Evolutionary conservation across 2,329 filamentous ascomycete species (phyloP).

Genomic region (Chaetoscypha palmicola): DNA sequence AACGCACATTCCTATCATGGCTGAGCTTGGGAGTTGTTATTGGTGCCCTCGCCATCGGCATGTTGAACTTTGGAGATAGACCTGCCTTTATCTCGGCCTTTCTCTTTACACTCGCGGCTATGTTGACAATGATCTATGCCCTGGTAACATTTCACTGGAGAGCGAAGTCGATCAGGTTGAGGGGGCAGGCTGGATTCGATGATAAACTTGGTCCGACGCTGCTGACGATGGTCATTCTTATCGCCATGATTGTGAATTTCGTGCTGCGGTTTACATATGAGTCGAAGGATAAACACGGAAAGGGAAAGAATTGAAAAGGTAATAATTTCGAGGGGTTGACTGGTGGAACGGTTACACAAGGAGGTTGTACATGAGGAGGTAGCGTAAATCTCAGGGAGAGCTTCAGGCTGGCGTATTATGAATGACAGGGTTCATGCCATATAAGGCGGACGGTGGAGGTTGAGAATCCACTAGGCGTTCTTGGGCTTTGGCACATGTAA

Average conservation of each 20-base stretch:
- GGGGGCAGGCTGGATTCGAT: conserved; percentile 93
- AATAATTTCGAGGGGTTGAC: no score
- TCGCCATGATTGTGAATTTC: conserved; percentile 95
- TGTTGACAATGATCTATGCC: conserved; percentile 93
- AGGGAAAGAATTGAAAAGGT: conserved; percentile 8
- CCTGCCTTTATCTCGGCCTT: conserved; percentile 91
- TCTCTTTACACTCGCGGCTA: conserved; percentile 88
- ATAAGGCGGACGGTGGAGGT: no score
- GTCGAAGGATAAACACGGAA: conserved; percentile 13
- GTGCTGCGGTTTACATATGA: conserved; percentile 62
- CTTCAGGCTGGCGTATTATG: no score
- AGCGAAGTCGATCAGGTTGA: conserved; percentile 81
- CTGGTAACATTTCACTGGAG: conserved; percentile 96
- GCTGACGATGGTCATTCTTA: conserved; percentile 74
- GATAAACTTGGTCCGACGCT: conserved; percentile 92
- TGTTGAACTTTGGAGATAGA: conserved; percentile 95
- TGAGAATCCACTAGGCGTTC: no score
- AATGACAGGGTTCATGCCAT: no score
- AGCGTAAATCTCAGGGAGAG: no score
- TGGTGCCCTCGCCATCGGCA: conserved; percentile 89
- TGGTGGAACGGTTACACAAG: no score
- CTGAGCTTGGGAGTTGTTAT: conserved; percentile 99
- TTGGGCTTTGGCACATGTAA: no score
- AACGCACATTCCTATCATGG: conserved; percentile 98
- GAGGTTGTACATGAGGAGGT: no score